Evolutionary conservation across 1,284 basidiomycete species (phyloP), one percentile per base, ranked within the genome.

Genomic region (Lentinula novae-zelandiae): DNA sequence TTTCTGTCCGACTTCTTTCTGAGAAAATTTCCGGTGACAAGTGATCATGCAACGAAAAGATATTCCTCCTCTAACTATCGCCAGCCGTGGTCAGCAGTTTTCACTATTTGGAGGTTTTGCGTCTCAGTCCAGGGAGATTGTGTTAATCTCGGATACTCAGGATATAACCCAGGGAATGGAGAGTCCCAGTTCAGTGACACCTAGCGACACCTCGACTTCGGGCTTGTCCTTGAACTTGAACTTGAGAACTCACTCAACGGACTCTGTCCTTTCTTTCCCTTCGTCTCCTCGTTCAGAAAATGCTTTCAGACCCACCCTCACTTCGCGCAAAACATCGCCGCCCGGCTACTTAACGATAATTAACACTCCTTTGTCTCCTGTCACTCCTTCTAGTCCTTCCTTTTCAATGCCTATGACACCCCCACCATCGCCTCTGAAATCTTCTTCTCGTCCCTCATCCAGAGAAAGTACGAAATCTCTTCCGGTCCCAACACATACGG

Each of bases 191-290:
- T 12, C 17, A 6, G 17, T 22, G 44, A 9, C 63, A 51, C 61
- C 59, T 22, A 60, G 56, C 38, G 62, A 61, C 52, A 52, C 53
- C 12, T 65, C 62, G 17, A 62, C 42, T 17, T 42, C 61, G 20
- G 42, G 58, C 31, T 36, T 64, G 51, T 33, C 56, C n/a, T 53
- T 27, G 40, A 42, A 20, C 46, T 12, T 40, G 40, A 49, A 33
- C 46, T 12, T 40, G 12, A 9, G 22, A 13, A 5, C 38, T 15
- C 44, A 46, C 10, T 36, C 31, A 22, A 34, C 36, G n/a, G 58
- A 38, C 20, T 34, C 17, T 51, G 39, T 34, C 17, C 46, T 39
- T 31, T 33, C 10, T 31, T 36, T 61, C 17, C 60, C 42, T 17
- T 2, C 55, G 6, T 20, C 44, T 53, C 36, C 42, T 20, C 52